Evolutionary conservation across 805 yeast species (phyloP).

Genomic region (Wickerhamiella kurtzmanii): DNA sequence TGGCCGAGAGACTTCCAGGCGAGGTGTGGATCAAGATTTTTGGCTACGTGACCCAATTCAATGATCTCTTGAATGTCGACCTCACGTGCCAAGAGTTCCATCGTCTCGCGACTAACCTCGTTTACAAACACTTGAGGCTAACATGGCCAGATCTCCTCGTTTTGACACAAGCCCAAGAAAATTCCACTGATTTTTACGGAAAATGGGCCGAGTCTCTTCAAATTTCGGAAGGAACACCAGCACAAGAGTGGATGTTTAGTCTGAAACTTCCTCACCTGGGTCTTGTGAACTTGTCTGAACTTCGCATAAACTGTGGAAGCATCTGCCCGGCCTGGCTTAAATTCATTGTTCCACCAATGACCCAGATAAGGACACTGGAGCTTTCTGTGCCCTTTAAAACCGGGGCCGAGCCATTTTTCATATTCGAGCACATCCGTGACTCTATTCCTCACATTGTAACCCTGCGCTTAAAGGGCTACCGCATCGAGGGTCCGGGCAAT

Average conservation of each 20-base stretch:
- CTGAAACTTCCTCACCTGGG: constrained; percentile 6
- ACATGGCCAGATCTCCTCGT: constrained; percentile 9
- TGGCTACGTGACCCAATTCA: neutral
- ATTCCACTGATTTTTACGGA: neutral
- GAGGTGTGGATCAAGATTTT: constrained; percentile 6
- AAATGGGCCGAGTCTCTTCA: neutral
- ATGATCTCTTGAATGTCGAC: constrained; percentile 7
- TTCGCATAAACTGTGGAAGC: constrained; percentile 5
- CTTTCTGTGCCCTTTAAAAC: neutral
- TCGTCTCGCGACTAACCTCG: constrained; percentile 5
- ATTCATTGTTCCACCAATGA: constrained; percentile 9
- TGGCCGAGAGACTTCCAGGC: constrained; percentile 1
- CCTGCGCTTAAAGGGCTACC: constrained; percentile 10
- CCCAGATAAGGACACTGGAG: constrained; percentile 1
- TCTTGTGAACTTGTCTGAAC: neutral
- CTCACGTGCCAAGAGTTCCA: constrained; percentile 3
- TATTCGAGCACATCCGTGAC: constrained; percentile 13
- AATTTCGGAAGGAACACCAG: constrained; percentile 1
- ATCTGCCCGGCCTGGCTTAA: constrained; percentile 18
- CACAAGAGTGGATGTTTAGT: constrained; percentile 17
- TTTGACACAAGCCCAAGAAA: constrained; percentile 1
- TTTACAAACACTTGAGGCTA: constrained; percentile 4
- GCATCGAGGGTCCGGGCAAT: constrained; percentile 2
- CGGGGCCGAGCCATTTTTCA: constrained; percentile 7
- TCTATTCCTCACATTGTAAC: constrained; percentile 5